phyloP scores from a whole-genome alignment of 2,329 filamentous ascomycete species.

The Exophiala calicioides region DNA sequence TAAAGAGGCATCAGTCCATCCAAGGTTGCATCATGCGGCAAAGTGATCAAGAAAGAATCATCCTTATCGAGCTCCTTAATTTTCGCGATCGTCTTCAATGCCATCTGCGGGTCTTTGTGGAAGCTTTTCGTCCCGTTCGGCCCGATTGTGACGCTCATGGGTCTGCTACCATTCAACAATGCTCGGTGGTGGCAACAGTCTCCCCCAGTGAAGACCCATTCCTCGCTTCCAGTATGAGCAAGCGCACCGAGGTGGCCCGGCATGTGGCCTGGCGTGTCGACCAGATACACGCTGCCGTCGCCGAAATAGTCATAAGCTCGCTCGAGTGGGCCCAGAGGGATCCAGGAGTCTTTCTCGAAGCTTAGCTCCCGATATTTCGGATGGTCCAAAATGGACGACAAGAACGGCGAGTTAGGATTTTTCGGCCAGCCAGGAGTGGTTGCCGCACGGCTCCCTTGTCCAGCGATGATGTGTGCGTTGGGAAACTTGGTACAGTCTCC shows the following conservation, averaged over 20 bases:
- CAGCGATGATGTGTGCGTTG: conserved; percentile 52
- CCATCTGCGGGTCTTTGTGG: conserved; percentile 25
- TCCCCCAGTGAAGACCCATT: conserved; percentile 54
- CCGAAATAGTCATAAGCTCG: conserved; percentile 53
- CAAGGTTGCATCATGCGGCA: conserved; percentile 9
- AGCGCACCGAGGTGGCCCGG: conserved; percentile 31
- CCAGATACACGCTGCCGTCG: conserved; percentile 58
- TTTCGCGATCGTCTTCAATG: conserved; percentile 28
- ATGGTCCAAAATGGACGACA: conserved; percentile 31
- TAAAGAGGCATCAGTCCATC: conserved; percentile 7
- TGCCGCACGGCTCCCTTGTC: conserved; percentile 52
- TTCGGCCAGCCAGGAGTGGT: conserved; percentile 52
- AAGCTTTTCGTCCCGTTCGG: conserved; percentile 27
- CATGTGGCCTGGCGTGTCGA: conserved; percentile 43
- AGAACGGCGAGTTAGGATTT: conserved; percentile 33
- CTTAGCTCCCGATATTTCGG: conserved; percentile 35
- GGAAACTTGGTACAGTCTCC: conserved; percentile 54
- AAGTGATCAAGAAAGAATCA: conserved; percentile 2
- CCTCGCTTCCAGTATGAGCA: conserved; percentile 30
- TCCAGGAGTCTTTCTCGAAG: conserved; percentile 44
- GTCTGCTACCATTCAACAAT: conserved; percentile 4
- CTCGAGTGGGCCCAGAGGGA: conserved; percentile 31
- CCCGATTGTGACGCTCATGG: conserved; percentile 6
- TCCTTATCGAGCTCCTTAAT: conserved; percentile 23
- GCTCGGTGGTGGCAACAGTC: conserved; percentile 48